Evolutionary conservation across 2,329 filamentous ascomycete genomes (phyloP), one percentile per base, ranked within the genome.

Genomic region (Penicillium verrucosum): DNA sequence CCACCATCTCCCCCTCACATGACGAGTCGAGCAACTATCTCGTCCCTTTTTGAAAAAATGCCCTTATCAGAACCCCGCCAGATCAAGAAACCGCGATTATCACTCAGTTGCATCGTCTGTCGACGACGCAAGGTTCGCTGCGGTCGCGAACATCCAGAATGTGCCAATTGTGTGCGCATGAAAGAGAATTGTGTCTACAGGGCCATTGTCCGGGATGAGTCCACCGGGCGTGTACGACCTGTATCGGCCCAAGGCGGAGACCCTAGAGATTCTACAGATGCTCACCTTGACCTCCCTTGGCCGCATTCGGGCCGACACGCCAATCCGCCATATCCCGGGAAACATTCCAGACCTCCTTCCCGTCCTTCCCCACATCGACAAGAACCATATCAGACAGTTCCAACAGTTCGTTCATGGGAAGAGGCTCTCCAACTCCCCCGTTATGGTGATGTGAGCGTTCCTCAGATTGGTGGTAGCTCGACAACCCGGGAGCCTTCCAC

Each of bases 91-190:
- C 59, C 59, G 5, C 57, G 59, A 29, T 23, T 61, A 27, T 50
- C 54, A 14, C 59, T 62, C 3, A 62, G 50, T 16, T 62, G 60
- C 40, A 47, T 36, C 18, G 51, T 56, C 12, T 62, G 60, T 44
- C 56, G 59, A 3, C 47, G 52, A n/a, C 60, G 59, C 18, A 62
- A 62, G 36, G 60, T 62, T 23, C 52, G 59, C 41, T 62, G 60
- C 14, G 60, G 60, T 32, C 51, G 56, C 16, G 60, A 62, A 36
- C 59, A 61, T 9, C 60, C 60, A 45, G n/a, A 51, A 47, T 62
- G 60, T 21, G 51, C 41, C 32, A 62, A 62, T 37, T 61, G 60
- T 49, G 30, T 57, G 21, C 51, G 56, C 25, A 47, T 61, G 45
- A 53, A 59, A 23, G 43, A 59, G 37, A 42, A 18, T 25, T 62